These are phyloP conservation scores for Tulasnella sp. DNA, from an alignment of 768 basidiomycete species.

Conservation along the genomic window DNA sequence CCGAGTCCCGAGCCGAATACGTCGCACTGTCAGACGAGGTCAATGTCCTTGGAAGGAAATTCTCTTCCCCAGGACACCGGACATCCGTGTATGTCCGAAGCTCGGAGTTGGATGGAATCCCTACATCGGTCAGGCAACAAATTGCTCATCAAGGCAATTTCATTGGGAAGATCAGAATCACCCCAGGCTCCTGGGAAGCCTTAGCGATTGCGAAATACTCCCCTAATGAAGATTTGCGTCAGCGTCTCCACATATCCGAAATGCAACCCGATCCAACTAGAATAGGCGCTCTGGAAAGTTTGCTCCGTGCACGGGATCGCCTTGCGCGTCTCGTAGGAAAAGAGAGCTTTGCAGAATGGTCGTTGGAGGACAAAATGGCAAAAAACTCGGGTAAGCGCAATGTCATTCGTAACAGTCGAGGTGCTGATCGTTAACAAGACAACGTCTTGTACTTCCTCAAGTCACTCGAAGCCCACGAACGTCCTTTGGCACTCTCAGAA, in stretches of 20 bases:
- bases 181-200: constrained; percentile 79
- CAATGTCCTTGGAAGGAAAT: constrained; percentile 72
- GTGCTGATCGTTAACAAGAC: constrained; percentile 31
- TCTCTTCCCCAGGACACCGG: constrained; percentile 54
- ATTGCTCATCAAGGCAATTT: constrained; percentile 25
- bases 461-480: constrained; percentile 67
- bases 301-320: constrained; percentile 67
- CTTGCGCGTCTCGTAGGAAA: constrained; percentile 76
- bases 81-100: constrained; percentile 56
- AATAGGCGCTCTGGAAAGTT: constrained; percentile 62
- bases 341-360: constrained; percentile 76
- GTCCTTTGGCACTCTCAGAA: constrained; percentile 62
- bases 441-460: constrained; percentile 81
- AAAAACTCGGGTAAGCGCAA: constrained; percentile 62
- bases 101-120: constrained; percentile 47
- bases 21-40: constrained; percentile 86
- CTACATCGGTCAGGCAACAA: constrained; percentile 1
- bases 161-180: constrained; percentile 37
- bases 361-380: constrained; percentile 92
- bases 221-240: constrained; percentile 68
- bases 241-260: constrained; percentile 69
- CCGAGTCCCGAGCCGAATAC: constrained; percentile 62
- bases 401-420: background rate
- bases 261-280: constrained; percentile 52
- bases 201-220: constrained; percentile 88